Base-by-base conservation (phyloP, 176 grass and related monocot species). In the Luzula sylvatica region DNA sequence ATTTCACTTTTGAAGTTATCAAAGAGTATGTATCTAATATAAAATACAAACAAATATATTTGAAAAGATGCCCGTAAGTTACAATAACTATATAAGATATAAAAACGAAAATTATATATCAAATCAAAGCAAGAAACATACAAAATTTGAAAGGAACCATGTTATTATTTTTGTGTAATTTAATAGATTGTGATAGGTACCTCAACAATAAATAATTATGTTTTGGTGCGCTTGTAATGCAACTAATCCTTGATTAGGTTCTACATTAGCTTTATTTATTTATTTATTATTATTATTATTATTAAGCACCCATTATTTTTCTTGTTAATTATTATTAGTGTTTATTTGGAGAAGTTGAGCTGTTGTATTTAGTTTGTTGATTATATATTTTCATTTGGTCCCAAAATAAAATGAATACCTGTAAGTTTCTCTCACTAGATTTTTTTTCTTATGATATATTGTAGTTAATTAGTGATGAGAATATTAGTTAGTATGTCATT, bases 121-220 rank as follows among this genome's bases (percentile, higher is more conserved):
- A 40, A 40, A 5, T 11, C 7, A 15, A 46, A 4, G 11, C 4
- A 46, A 46, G 15, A 46, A 17, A 17, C 43, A 46, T 46, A 15
- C 43, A 15, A 46, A 14, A 15, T 4, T 11, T 4, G 43, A 15
- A 15, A 46, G 14, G 14, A 46, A 46, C 9, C 5, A 46, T 13
- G 11, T 46, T n/a, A 46, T 46, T 46, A 13, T 46, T 46, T 40
- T 40, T 11, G 11, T 40, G 5, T 40, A 40, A 40, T 44, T 3
- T 30, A 30, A 47, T 25, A 47, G 7, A 17, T 6, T 47, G 46
- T 64, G 43, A 26, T 30, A 64, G 59, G 59, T 19, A 42, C 59
- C 43, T 70, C 53, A 7, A 53, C 38, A 71, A n/a, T 45, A 42
- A 71, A 60, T 60, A 42, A 48, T 71, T 71, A 40, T 60, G 25